Base-by-base conservation (phyloP, 208 protist species). In the Wallacemonas sp. region DNA sequence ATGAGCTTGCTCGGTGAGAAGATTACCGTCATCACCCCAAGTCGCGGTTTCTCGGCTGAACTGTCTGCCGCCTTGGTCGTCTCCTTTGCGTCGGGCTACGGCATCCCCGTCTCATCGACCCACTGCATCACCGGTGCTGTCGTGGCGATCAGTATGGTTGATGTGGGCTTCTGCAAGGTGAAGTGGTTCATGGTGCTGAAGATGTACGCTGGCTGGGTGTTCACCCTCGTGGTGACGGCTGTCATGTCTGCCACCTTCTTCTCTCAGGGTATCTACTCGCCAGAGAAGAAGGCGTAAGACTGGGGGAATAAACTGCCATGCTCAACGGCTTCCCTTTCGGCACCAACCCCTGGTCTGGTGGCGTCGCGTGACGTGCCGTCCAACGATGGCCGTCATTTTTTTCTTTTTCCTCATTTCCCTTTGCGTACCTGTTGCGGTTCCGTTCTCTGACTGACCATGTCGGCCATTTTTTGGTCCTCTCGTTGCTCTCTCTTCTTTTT, bases 121-220 rank as follows among this genome's bases (percentile, higher is more conserved):
- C 92, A 98, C 74, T 92, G 86, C 67, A 95, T 92, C 57, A 90
- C 90, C 12, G 94, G 94, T 19, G 86, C 87, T n/a, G 78, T 98
- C 26, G 70, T 95, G 9, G 88, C 85, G 14, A 83, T 90, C 48
- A 86, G 83, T 32, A 82, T 97, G 49, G 65, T 92, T 24, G 87
- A 92, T 39, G 78, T 90, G 26, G 87, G 83, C 29, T 68, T 85
- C 47, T 34, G 30, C 19, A 77, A 80, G 19, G 79, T 93, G 24
- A 73, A 78, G 23, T 93, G 87, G 83, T 30, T 80, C 41, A 88
- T 93, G 72, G 76, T 90, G 32, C 74, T 80, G 43, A 88, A 87
- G 73, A 86, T 93, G 76, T 93, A 90, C 68, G 63, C 55, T 16
- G 87, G 83, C 17, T 93, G 83, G 87, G 70, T 88, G 5, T 72